Evolutionary conservation across 306 rosid genomes (phyloP).

Genomic region (Datisca glomerata): DNA sequence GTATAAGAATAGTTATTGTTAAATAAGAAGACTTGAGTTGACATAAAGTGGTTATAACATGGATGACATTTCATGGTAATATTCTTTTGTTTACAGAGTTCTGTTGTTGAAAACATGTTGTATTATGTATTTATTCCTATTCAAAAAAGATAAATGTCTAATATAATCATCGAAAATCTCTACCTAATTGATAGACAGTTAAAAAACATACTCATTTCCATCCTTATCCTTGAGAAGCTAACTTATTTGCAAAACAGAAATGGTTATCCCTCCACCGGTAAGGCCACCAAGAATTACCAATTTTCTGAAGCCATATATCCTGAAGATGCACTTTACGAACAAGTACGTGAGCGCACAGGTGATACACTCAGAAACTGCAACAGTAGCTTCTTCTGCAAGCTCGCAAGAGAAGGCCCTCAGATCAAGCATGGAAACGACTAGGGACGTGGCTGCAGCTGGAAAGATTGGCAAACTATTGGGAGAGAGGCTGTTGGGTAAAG

Average conservation of each 20-base stretch:
- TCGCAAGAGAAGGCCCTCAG: constrained; percentile 68
- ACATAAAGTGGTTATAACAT: no score
- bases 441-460: constrained; percentile 85
- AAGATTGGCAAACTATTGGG: constrained; percentile 78
- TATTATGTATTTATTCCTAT: no score
- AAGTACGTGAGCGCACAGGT: constrained; percentile 73
- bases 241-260: neutral
- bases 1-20: no score
- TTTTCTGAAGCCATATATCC: constrained; percentile 73
- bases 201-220: neutral
- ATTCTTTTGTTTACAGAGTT: no score
- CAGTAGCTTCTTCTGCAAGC: constrained; percentile 72
- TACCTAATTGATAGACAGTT: no score
- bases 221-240: neutral
- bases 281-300: constrained; percentile 45
- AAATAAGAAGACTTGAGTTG: no score
- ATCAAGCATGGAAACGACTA: constrained; percentile 41
- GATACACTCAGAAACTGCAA: constrained; percentile 71
- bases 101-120: no score
- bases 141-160: no score
- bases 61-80: no score
- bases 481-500: constrained; percentile 53
- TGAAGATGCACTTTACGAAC: constrained; percentile 85
- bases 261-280: constrained; percentile 71
- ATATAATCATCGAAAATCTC: no score